These are phyloP conservation scores for Erythrophleum ivorense DNA, from an alignment of 331 rosid genomes.

Conservation along the genomic window DNA sequence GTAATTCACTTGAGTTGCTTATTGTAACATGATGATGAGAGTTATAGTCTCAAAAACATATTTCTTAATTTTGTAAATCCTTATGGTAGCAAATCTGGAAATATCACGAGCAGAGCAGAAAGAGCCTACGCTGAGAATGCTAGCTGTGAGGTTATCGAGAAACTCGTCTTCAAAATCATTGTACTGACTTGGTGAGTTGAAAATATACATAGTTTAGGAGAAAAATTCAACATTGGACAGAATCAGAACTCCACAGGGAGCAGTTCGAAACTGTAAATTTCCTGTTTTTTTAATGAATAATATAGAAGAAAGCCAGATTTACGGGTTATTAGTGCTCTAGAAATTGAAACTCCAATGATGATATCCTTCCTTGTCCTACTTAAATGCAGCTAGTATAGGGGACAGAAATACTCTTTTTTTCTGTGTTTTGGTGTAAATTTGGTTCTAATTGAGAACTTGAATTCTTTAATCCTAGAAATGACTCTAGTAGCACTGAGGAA, in stretches of 20 bases:
- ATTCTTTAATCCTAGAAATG: neutral
- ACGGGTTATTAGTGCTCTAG: neutral
- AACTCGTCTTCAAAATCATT: slow-evolving; percentile 74
- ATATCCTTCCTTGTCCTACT: neutral
- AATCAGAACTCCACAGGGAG: slow-evolving; percentile 36
- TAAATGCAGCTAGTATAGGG: neutral
- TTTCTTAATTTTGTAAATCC: slow-evolving; percentile 38
- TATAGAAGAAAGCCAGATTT: neutral
- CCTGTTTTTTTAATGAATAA: slow-evolving; percentile 9
- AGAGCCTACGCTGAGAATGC: slow-evolving; percentile 50
- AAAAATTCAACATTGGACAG: slow-evolving; percentile 46
- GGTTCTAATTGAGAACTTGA: neutral
- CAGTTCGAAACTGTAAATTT: slow-evolving; percentile 15
- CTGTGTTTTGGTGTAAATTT: no score
- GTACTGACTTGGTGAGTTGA: slow-evolving; percentile 58
- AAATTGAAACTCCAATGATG: neutral
- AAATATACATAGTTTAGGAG: neutral
- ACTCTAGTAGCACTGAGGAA: no score
- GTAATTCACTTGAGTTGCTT: slow-evolving; percentile 54
- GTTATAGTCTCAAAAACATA: slow-evolving; percentile 50
- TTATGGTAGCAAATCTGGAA: slow-evolving; percentile 53
- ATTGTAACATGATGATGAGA: slow-evolving; percentile 29
- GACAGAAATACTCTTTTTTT: neutral
- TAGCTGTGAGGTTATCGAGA: slow-evolving; percentile 75
- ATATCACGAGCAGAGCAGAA: slow-evolving; percentile 57